These are phyloP conservation scores for Aspergillus sp. DNA, from an alignment of 2,329 filamentous ascomycete genomes.

Conservation along the genomic window DNA sequence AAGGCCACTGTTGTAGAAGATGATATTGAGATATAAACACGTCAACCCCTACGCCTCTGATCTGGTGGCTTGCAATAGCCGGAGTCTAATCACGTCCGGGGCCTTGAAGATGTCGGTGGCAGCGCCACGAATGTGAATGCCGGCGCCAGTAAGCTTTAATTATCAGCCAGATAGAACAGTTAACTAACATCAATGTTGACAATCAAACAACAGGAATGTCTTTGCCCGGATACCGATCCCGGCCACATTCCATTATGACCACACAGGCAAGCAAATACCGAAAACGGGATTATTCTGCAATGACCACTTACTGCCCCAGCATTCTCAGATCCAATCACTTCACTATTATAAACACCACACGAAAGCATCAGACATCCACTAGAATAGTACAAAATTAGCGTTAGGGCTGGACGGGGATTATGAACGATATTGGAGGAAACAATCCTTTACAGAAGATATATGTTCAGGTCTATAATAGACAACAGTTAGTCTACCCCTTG, in stretches of 20 bases:
- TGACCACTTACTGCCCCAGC: constrained; percentile 16
- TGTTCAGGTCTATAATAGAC: too few species aligned
- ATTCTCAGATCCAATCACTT: constrained; percentile 56
- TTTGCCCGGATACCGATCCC: constrained; percentile 32
- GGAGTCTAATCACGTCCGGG: constrained; percentile 19
- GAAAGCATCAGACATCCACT: constrained; percentile 61
- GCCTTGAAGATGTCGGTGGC: constrained; percentile 14
- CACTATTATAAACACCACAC: constrained; percentile 62
- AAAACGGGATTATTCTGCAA: constrained; percentile 4
- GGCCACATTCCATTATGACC: constrained; percentile 34
- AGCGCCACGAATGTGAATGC: constrained; percentile 24
- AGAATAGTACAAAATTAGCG: constrained; percentile 66
- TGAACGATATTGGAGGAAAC: too few species aligned
- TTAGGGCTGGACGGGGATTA: constrained; percentile 43
- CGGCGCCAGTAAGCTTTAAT: constrained; percentile 35
- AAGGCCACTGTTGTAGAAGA: too few species aligned
- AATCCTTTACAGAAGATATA: too few species aligned
- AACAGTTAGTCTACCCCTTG: too few species aligned
- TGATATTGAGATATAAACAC: too few species aligned
- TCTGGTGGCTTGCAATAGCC: too few species aligned
- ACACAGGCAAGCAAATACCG: background rate
- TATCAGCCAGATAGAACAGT: constrained; percentile 37
- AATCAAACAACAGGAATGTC: constrained; percentile 33
- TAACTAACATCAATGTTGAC: constrained; percentile 34
- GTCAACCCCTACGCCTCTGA: too few species aligned